phyloP scores from a whole-genome alignment of 2,329 filamentous ascomycete genomes.

The Colletotrichum orbiculare region DNA sequence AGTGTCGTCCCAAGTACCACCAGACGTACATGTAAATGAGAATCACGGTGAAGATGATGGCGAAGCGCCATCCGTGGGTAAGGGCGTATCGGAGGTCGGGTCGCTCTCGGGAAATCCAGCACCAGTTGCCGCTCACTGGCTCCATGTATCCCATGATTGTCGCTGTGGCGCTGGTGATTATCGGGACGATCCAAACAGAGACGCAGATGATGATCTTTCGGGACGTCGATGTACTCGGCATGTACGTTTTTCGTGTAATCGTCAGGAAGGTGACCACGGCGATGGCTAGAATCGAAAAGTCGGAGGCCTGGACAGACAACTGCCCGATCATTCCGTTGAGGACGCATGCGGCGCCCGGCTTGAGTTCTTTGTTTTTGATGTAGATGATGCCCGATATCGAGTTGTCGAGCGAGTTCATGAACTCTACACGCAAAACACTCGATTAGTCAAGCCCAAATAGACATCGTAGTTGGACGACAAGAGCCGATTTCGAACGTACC shows the following conservation, averaged over 20 bases:
- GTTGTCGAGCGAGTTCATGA: constrained; percentile 56
- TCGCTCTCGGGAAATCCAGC: constrained; percentile 55
- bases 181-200: constrained; percentile 53
- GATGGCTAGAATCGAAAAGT: constrained; percentile 57
- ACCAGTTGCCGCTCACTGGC: constrained; percentile 58
- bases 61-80: constrained; percentile 58
- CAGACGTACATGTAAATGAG: constrained; percentile 56
- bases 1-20: constrained; percentile 44
- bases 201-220: constrained; percentile 48
- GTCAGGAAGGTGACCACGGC: constrained; percentile 55
- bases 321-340: constrained; percentile 58
- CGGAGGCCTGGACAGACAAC: constrained; percentile 55
- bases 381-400: constrained; percentile 52
- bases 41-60: constrained; percentile 53
- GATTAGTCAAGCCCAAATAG: background rate
- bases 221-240: constrained; percentile 44
- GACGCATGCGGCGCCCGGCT: constrained; percentile 47
- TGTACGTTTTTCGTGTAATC: constrained; percentile 47
- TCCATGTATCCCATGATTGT: constrained; percentile 44
- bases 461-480: constrained; percentile 4
- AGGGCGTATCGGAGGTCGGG: constrained; percentile 55
- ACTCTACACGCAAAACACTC: constrained; percentile 43
- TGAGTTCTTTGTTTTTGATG: constrained; percentile 42
- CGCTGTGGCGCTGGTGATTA: constrained; percentile 49
- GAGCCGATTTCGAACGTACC: constrained; percentile 36